These are phyloP conservation scores for Baorangia bicolor DNA, from an alignment of 768 basidiomycete species.

Conservation along the genomic window DNA sequence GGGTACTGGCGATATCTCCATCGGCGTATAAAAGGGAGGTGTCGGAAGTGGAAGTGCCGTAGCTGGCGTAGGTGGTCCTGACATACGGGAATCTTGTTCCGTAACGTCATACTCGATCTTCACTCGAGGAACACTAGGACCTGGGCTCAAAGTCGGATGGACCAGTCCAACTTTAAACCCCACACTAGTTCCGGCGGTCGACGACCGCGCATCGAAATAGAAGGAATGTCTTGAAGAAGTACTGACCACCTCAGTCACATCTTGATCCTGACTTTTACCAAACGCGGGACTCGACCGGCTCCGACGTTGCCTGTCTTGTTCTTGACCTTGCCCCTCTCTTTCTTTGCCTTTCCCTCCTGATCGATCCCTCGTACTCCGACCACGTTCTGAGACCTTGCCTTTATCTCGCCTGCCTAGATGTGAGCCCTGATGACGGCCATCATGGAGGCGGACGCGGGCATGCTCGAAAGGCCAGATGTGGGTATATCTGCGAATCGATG, in stretches of 20 bases:
- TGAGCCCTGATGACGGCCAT: slow-evolving; percentile 35
- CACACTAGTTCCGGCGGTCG: neutral
- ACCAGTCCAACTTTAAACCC: neutral
- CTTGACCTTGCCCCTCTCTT: neutral
- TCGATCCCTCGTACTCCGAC: slow-evolving; percentile 12
- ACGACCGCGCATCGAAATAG: slow-evolving; percentile 6
- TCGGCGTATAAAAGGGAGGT: slow-evolving; percentile 30
- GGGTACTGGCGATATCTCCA: slow-evolving; percentile 17
- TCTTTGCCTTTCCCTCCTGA: slow-evolving; percentile 2
- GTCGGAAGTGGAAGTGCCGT: slow-evolving; percentile 22
- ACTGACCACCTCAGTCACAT: neutral
- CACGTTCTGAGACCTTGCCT: slow-evolving; percentile 17
- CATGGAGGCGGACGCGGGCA: slow-evolving; percentile 74
- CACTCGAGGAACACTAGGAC: slow-evolving; percentile 17
- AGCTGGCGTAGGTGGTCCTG: slow-evolving; percentile 21
- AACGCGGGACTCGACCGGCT: slow-evolving; percentile 23
- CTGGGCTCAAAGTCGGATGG: neutral
- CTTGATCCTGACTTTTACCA: neutral
- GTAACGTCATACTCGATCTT: slow-evolving; percentile 23
- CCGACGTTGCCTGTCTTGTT: slow-evolving; percentile 13
- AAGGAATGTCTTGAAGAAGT: slow-evolving; percentile 7
- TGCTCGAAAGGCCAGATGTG: slow-evolving; percentile 99
- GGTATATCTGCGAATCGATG: slow-evolving; percentile 59
- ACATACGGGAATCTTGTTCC: slow-evolving; percentile 22
- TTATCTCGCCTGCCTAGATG: slow-evolving; percentile 25